Evolutionary conservation across 495 filamentous ascomycete genomes (phyloP), one percentile per base, ranked within the genome.

Genomic region (Lasiosphaeria miniovina): DNA sequence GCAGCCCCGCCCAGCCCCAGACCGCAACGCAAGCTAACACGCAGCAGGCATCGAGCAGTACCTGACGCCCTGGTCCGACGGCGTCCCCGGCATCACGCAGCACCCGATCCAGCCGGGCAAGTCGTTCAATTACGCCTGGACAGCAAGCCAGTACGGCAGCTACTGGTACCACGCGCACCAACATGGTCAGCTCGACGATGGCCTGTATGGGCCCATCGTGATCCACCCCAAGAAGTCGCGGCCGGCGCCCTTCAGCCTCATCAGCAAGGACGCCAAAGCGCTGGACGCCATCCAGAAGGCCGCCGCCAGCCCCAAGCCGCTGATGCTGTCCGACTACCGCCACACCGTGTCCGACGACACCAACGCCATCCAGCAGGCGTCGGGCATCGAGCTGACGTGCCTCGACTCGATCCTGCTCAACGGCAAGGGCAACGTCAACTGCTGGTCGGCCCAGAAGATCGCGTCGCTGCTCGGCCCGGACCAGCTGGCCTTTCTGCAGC

Each of bases 111-210:
- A 64, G 46, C 73, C 79, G 3, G 77, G 76, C 6, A 62, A 65
- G 9, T 73, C 57, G 9, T 85, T 76, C 41, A 65, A 60, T 14
- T 82, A 84, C 60, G 66, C 69, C 36, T 86, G 74, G 69, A 73
- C 66, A 2, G 83, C 81, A 6, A 72, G 66, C 6, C 73, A 77
- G 17, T 77, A 77, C 60, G 82, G 83, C 17, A 78, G 73, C 14
- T 82, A 80, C 66, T 81, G 75, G 76, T 84, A 85, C 59, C 83
- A 85, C 65, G 70, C 77, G n/a, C 84, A 86, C 58, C 65, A 67
- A 17, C 65, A 66, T 36, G 74, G 72, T 7, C 73, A 77, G 53
- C 67, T 84, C 17, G 72, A 77, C 59, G 82, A 86, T 62, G 83
- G 83, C 15, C 71, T 81, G 9, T 80, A 75, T 38, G 83, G 83